Evolutionary conservation across 768 basidiomycete genomes (phyloP), one percentile per base, ranked within the genome.

Genomic region (Arthromyces matolae): DNA sequence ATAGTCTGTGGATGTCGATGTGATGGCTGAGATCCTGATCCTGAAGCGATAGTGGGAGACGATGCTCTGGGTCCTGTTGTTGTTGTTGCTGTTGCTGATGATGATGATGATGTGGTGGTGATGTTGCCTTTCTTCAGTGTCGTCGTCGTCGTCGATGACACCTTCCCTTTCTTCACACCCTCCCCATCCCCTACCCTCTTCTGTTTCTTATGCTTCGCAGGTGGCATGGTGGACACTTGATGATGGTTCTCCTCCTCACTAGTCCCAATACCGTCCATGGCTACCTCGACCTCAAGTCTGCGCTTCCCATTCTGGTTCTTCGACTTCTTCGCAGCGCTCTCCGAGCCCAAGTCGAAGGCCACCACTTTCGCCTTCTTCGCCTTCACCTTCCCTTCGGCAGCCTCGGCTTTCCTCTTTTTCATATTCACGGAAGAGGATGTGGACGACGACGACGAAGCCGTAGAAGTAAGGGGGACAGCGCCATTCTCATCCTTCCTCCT

Each of bases 371-470:
- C 29, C 51, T 58, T 60, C 57, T 66, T 64, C 50, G 19, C 38
- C 56, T 16, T 56, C 59, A 8, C 23, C 25, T 25, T 28, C 42
- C 10, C 42, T 24, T 55, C 50, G 12, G 14, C 27, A 42, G 32
- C 52, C 14, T 43, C 34, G 18, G 53, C 45, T 27, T 57, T 50
- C 55, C 62, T 66, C 42, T 60, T 60, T 54, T 54, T 38, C 10
- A 20, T 57, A 53, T 61, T 61, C 24, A 13, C 27, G 20, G 12
- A 8, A 24, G 33, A 50, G n/a, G n/a, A n/a, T n/a, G n/a, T n/a
- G n/a, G n/a, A n/a, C 52, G 33, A 49, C 46, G 47, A 48, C 49
- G 32, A 37, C 38, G 49, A 25, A 6, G 12, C 31, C 34, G 47
- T 22, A 38, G 43, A 45, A 35, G n/a, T n/a, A n/a, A n/a, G n/a